Evolutionary conservation across 1,139 yeast species (phyloP).

Genomic region (Hyphopichia fennica): DNA sequence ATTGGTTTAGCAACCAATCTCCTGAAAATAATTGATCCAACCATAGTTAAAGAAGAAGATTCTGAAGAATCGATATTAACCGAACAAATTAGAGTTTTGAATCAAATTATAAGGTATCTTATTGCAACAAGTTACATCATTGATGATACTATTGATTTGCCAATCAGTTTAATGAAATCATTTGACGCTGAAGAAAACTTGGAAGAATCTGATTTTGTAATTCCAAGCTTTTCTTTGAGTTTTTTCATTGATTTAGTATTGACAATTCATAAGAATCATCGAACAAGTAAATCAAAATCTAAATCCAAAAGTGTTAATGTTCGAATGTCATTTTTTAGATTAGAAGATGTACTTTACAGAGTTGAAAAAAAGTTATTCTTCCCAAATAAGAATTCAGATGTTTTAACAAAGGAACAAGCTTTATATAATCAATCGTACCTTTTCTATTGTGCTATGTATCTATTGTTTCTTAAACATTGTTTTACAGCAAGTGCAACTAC

Average conservation of each 20-base stretch:
- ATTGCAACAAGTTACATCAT: background rate
- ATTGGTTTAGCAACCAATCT: background rate
- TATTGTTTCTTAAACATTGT: background rate
- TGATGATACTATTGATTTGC: background rate
- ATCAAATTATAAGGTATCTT: background rate
- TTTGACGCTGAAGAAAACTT: conserved; percentile 1
- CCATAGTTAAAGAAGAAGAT: background rate
- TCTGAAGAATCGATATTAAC: background rate
- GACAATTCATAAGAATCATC: background rate
- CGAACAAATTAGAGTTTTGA: background rate
- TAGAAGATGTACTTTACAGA: background rate
- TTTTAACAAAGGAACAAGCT: background rate
- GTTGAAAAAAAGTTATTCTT: background rate
- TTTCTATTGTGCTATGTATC: conserved; percentile 1
- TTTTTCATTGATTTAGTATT: background rate
- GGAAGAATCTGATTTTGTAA: conserved; percentile 1
- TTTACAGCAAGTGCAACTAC: background rate
- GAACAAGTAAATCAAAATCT: background rate
- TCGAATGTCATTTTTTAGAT: background rate
- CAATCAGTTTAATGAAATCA: background rate
- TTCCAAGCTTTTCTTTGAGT: conserved; percentile 1
- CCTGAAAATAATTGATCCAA: background rate
- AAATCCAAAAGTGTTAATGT: background rate
- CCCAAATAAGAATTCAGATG: background rate
- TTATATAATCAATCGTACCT: conserved; percentile 2